Conservation (phyloP, 257 asterid species). For the Solanum habrochaites region DNA sequence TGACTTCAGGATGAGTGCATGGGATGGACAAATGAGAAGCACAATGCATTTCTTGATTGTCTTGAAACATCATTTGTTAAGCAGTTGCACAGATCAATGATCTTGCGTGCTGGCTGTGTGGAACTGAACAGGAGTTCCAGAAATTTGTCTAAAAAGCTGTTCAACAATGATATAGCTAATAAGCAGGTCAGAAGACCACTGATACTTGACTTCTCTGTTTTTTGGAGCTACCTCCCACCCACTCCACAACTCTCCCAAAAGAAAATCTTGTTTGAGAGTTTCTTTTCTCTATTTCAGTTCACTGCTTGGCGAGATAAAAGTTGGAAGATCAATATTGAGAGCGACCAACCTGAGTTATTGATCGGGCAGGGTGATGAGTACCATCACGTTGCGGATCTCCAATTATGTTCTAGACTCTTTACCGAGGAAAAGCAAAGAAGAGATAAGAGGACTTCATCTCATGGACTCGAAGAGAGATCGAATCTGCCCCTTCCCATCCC, state of each 20-base stretch:
- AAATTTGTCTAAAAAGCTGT: slow-evolving; percentile 5
- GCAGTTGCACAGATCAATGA: slow-evolving; percentile 48
- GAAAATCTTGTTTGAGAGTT: neutral
- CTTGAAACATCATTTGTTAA: slow-evolving; percentile 65
- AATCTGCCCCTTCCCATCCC: slow-evolving; percentile 1
- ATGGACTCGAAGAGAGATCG: slow-evolving; percentile 13
- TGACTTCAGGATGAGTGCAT: slow-evolving; percentile 30
- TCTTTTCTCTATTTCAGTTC: neutral
- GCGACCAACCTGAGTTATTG: slow-evolving; percentile 4
- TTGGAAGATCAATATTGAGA: slow-evolving; percentile 19
- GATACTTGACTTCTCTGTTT: neutral
- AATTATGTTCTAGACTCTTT: slow-evolving; percentile 5
- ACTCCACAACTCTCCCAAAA: neutral
- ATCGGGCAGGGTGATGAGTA: neutral
- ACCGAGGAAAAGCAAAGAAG: slow-evolving; percentile 3
- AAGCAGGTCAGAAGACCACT: slow-evolving; percentile 28
- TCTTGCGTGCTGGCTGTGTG: slow-evolving; percentile 9
- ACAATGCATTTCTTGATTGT: slow-evolving; percentile 47
- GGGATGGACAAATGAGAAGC: slow-evolving; percentile 70
- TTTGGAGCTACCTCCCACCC: neutral
- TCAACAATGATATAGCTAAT: slow-evolving; percentile 11
- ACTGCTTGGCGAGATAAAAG: slow-evolving; percentile 15
- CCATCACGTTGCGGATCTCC: neutral
- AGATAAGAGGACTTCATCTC: slow-evolving; percentile 17
- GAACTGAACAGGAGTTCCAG: slow-evolving; percentile 11